phyloP scores from a whole-genome alignment of 257 asterid species.

The Solanum neorickii region DNA sequence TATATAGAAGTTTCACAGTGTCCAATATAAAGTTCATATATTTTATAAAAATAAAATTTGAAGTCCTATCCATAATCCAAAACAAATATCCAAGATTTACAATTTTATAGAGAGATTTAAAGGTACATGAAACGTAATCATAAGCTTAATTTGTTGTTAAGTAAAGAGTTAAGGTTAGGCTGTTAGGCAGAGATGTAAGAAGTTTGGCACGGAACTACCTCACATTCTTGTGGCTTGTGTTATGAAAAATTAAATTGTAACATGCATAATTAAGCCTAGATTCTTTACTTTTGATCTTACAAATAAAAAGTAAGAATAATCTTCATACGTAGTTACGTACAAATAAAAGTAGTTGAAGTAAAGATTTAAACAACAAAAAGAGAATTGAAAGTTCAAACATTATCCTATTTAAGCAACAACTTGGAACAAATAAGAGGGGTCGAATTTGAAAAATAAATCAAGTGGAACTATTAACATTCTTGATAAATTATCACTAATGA shows the following conservation, averaged over 20 bases:
- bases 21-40: no score
- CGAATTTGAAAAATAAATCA: not conserved
- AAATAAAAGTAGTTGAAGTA: not conserved
- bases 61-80: not conserved
- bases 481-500: not conserved
- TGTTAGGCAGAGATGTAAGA: not conserved
- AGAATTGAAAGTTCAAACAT: not conserved
- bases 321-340: not conserved
- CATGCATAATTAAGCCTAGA: not conserved
- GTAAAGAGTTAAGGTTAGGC: not conserved
- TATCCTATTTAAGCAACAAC: not conserved
- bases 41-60: not conserved
- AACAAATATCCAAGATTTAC: not conserved
- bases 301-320: no score
- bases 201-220: not conserved
- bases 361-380: no score
- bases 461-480: not conserved
- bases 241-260: not conserved
- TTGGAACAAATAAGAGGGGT: no score
- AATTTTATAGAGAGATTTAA: not conserved
- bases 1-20: no score
- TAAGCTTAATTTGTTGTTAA: not conserved
- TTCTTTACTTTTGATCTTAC: not conserved
- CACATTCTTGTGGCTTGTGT: not conserved
- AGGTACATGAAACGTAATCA: not conserved